Evolutionary conservation across 805 yeast species (phyloP).

Genomic region (Nakazawaea ernobii): DNA sequence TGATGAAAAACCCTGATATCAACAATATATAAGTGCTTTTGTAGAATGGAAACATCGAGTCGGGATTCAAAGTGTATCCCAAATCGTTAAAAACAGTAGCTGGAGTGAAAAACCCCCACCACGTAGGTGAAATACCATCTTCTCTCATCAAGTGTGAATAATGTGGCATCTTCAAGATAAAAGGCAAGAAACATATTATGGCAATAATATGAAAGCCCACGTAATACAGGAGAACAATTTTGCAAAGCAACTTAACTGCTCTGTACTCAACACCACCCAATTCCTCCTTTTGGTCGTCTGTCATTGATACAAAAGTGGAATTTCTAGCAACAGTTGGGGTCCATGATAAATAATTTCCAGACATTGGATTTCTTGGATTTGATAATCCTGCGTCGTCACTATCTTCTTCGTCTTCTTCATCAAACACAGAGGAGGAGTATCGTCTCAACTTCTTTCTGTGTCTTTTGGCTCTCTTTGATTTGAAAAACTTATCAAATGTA

Average conservation of each 20-base stretch:
- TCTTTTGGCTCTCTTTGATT: conserved; percentile 25
- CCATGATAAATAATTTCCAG: conserved; percentile 77
- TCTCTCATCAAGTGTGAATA: conserved; percentile 40
- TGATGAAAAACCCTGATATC: conserved; percentile 61
- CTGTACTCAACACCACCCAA: conserved; percentile 97
- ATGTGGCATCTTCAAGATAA: conserved; percentile 39
- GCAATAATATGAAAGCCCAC: conserved; percentile 68
- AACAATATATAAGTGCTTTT: conserved; percentile 61
- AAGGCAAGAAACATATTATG: conserved; percentile 51
- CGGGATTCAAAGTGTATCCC: conserved; percentile 77
- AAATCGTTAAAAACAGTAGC: conserved; percentile 79
- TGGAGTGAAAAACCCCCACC: conserved; percentile 93
- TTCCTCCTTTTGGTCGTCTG: conserved; percentile 84
- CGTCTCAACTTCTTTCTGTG: conserved; percentile 23
- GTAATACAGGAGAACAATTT: conserved; percentile 60
- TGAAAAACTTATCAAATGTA: conserved; percentile 40
- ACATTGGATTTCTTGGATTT: conserved; percentile 24
- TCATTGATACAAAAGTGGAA: conserved; percentile 79
- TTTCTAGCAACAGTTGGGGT: conserved; percentile 89
- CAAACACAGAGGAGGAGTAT: conserved; percentile 19
- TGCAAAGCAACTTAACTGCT: conserved; percentile 71
- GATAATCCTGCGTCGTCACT: conserved; percentile 12
- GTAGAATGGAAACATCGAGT: conserved; percentile 69
- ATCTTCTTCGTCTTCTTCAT: conserved; percentile 21
- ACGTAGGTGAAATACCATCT: conserved; percentile 65